Base-by-base conservation (phyloP, 345 rosid genomes). In the Gynandropsis gynandra region DNA sequence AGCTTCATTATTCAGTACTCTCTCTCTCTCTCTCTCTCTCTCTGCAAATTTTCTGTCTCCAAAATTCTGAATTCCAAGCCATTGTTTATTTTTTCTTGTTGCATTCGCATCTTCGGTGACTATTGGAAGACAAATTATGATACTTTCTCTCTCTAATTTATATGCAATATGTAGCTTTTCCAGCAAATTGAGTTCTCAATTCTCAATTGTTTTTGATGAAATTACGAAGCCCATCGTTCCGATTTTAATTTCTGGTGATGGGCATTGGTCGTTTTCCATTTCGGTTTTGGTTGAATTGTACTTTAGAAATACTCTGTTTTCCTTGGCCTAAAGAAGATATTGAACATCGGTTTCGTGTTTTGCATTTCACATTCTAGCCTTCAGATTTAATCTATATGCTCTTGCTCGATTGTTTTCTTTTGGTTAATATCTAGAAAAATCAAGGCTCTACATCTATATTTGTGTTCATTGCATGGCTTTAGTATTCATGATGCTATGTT, bases 1-100 rank as follows among this genome's bases (percentile, higher is more conserved):
- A 16, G 58, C 59, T 63, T 47, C 16, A 21, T 17, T 38, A 50
- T 54, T 39, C 67, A 61, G 69, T 73, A 62, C 37, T 44, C 56
- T 51, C 62, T 42, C 29, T 47, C 52, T 64, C 27, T 32, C 19
- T 21, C 8, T 38, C 42, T 38, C 31, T 33, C 19, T 42, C 10
- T 59, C 5, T 37, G 39, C 35, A 34, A 14, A 42, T 59, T 35
- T 18, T 56, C 36, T 36, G 36, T 8, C 41, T 37, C 41, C 15
- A 10, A 10, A 37, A 37, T 10, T 37, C 4, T 37, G 4, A 10
- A 10, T 56, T 14, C 6, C 27, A 0, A 44, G 36, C 6, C 35
- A 9, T 34, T 52, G 34, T 44, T 9, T 61, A 16, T 59, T 13
- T 10, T 8, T 37, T 44, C 21, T 45, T 50, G 19, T 52, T 8